Evolutionary conservation across 345 rosid genomes (phyloP).

Genomic region (Gossypium mustelinum): DNA sequence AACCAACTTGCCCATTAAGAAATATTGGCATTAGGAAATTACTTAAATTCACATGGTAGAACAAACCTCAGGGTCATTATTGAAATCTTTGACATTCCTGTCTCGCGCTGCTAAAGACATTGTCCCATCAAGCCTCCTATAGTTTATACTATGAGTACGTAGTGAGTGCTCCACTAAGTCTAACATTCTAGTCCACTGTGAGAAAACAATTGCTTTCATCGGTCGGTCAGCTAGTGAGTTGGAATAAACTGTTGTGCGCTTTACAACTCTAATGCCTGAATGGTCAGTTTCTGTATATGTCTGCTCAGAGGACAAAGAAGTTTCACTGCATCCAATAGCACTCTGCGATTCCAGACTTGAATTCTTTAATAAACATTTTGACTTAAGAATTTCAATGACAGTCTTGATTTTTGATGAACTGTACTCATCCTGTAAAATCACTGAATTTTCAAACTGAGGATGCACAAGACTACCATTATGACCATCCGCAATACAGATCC

Average conservation of each 20-base stretch:
- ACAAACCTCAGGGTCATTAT: conserved; percentile 67
- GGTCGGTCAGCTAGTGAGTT: conserved; percentile 39
- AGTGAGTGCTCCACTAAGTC: conserved; percentile 67
- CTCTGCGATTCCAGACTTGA: conserved; percentile 30
- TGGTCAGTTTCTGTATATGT: conserved; percentile 13
- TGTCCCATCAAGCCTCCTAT: conserved; percentile 89
- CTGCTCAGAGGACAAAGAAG: conserved; percentile 25
- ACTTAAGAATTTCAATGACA: conserved; percentile 58
- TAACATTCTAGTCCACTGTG: conserved; percentile 96
- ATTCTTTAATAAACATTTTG: conserved; percentile 35
- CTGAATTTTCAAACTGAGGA: conserved; percentile 38
- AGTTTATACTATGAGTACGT: conserved; percentile 41
- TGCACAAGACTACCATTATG: conserved; percentile 32
- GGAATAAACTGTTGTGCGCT: conserved; percentile 34
- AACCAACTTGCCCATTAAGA: not conserved
- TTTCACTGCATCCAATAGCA: conserved; percentile 26
- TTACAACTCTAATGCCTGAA: conserved; percentile 32
- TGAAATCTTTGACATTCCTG: conserved; percentile 82
- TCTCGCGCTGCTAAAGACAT: conserved; percentile 77
- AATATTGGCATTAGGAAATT: not conserved
- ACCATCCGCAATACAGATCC: conserved; percentile 44
- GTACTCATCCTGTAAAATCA: conserved; percentile 47
- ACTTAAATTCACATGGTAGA: conserved; percentile 1
- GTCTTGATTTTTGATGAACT: conserved; percentile 75
- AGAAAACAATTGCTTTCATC: conserved; percentile 73